phyloP scores from a whole-genome alignment of 805 yeast genomes.

The Starmerella powellii region DNA sequence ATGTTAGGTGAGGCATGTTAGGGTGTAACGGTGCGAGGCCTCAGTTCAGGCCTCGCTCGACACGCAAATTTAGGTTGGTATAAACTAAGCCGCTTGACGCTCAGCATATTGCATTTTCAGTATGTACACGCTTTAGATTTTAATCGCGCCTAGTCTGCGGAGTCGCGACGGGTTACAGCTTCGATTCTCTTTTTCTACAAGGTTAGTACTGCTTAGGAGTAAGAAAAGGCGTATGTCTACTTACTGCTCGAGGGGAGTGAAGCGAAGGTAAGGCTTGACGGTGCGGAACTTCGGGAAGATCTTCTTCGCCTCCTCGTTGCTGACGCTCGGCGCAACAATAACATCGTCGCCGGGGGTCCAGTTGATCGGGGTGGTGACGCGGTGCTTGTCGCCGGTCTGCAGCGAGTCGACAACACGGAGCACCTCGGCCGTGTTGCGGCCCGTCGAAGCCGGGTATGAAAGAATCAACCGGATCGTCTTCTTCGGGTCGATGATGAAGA shows the following conservation, averaged over 20 bases:
- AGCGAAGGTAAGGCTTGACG: conserved; percentile 87
- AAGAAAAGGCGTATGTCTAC: conserved; percentile 4
- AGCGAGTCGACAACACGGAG: conserved; percentile 83
- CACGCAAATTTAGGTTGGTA: no score
- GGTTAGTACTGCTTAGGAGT: conserved; percentile 3
- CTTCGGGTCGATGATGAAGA: conserved; percentile 80
- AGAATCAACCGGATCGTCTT: conserved; percentile 80
- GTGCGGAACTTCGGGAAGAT: conserved; percentile 81
- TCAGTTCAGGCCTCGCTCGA: no score
- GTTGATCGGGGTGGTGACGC: conserved; percentile 86
- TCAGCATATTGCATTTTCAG: no score
- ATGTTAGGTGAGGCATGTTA: no score
- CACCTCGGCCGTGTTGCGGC: conserved; percentile 91
- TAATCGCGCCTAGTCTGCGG: no score
- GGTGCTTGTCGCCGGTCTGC: conserved; percentile 75
- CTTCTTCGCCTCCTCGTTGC: conserved; percentile 71
- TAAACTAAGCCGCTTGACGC: no score
- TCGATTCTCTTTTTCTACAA: conserved; percentile 3
- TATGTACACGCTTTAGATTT: no score
- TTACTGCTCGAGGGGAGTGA: conserved; percentile 34
- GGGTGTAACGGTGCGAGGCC: no score
- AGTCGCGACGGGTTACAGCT: background rate
- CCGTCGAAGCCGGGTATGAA: conserved; percentile 88
- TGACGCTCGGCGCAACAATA: conserved; percentile 79
- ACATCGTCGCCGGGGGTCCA: conserved; percentile 90